Evolutionary conservation across 2,329 filamentous ascomycete species (phyloP), one percentile per base, ranked within the genome.

Genomic region (Phyllosticta capitalensis): DNA sequence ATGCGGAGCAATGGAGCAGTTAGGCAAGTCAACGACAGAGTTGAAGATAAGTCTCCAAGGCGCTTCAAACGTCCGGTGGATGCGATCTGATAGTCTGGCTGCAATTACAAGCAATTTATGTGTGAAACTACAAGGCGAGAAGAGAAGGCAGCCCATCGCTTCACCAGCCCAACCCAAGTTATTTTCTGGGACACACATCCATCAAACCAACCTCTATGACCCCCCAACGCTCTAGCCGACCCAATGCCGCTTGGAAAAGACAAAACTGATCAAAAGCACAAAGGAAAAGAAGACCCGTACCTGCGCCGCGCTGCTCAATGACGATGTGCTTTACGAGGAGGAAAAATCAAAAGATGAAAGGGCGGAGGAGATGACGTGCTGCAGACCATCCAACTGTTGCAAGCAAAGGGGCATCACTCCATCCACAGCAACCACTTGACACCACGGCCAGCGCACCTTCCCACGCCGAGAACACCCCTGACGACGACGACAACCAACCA

Each of bases 371-470:
- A 3, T 14, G 9, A 12, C 12, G 6, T n/a, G n/a, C n/a, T n/a
- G n/a, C n/a, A n/a, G 9, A 5, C 9, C 30, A 12, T 14, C 30
- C 17, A 1, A 14, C 5, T 12, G 17, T 10, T 38, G 30, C 10
- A 48, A n/a, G 19, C 38, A 38, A 5, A n/a, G n/a, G n/a, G n/a
- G n/a, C n/a, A 17, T 54, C 24, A 62, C 20, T 60, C 50, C 50
- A 94, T 72, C 89, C 89, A 96, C 63, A 96, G 75, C 69, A 96
- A 73, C 92, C 92, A 97, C 68, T 81, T 80, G n/a, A 88, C 78
- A 9, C 82, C 80, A 10, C 78, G 75, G 55, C 84, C 76, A 0
- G 83, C 68, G 2, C 84, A 85, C 52, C 81, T 81, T 52, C 86
- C 81, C 1, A 87, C 65, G 10, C 85, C 84, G 61, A 85, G 76